phyloP scores from a whole-genome alignment of 2,329 filamentous ascomycete genomes.

The Bipolaris bicolor region DNA sequence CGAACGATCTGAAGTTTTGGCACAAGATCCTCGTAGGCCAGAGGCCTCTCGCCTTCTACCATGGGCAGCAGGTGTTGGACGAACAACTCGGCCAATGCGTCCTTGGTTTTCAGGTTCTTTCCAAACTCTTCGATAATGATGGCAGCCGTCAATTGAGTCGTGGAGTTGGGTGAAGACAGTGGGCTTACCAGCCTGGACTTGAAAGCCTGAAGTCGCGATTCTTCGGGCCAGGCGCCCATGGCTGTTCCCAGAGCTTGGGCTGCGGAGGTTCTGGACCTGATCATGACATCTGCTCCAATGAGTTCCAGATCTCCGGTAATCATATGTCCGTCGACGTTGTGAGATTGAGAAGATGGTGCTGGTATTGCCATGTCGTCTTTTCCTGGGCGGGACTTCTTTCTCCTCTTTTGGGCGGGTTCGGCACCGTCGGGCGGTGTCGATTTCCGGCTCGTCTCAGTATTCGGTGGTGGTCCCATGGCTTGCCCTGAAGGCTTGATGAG shows the following conservation, averaged over 20 bases:
- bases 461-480: slow-evolving; percentile 67
- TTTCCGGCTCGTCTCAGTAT: slow-evolving; percentile 31
- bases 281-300: slow-evolving; percentile 85
- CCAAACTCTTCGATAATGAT: slow-evolving; percentile 91
- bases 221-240: slow-evolving; percentile 75
- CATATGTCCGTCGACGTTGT: slow-evolving; percentile 98
- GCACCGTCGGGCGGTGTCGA: slow-evolving; percentile 44
- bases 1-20: slow-evolving; percentile 88
- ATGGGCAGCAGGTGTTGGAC: slow-evolving; percentile 72
- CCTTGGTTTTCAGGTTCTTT: slow-evolving; percentile 55
- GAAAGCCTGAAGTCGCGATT: slow-evolving; percentile 66
- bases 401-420: slow-evolving; percentile 72
- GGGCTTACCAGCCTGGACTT: slow-evolving; percentile 69
- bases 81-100: slow-evolving; percentile 64
- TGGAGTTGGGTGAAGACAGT: slow-evolving; percentile 76
- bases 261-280: slow-evolving; percentile 87
- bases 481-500: slow-evolving; percentile 94
- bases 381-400: slow-evolving; percentile 78
- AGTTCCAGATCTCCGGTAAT: slow-evolving; percentile 96
- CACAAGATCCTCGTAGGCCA: slow-evolving; percentile 86
- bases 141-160: slow-evolving; percentile 82
- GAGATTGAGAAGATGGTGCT: slow-evolving; percentile 64
- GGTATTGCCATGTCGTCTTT: slow-evolving; percentile 65
- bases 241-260: slow-evolving; percentile 85
- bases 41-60: slow-evolving; percentile 79